A percentile compares a stretch with the other conserved stretches of the same genome.
Evolutionary conservation across 163 green algal species (phyloP).

Genomic region (Chloroidium sp.): DNA sequence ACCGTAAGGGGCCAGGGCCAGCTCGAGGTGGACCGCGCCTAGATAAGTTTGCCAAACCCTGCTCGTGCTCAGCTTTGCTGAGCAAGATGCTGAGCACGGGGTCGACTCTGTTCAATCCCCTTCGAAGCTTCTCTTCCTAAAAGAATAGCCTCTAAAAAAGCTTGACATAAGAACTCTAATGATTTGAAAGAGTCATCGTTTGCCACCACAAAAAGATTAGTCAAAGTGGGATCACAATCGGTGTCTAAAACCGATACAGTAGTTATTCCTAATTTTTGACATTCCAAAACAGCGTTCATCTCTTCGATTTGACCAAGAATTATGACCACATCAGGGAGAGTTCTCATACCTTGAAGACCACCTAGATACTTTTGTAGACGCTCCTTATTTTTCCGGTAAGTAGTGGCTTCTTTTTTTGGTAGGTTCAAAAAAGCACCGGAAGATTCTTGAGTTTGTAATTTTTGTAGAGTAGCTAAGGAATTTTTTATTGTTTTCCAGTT

Average conservation of each 20-base stretch:
- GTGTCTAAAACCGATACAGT: conserved; percentile 45
- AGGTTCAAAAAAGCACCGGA: conserved; percentile 18
- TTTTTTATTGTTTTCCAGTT: conserved; percentile 11
- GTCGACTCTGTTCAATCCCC: too few relatives aligned
- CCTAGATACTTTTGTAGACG: conserved; percentile 50
- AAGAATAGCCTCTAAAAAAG: conserved; percentile 25
- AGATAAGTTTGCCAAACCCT: too few relatives aligned
- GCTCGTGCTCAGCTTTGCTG: too few relatives aligned
- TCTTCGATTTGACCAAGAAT: conserved; percentile 46
- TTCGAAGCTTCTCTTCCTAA: too few relatives aligned
- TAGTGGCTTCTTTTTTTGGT: conserved; percentile 34
- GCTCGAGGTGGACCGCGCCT: too few relatives aligned
- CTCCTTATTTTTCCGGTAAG: conserved; percentile 34
- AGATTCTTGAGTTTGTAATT: conserved; percentile 29
- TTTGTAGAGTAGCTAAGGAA: conserved; percentile 17
- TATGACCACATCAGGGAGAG: conserved; percentile 39
- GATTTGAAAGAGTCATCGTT: conserved; percentile 36
- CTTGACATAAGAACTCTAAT: conserved; percentile 36
- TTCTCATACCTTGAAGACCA: conserved; percentile 37
- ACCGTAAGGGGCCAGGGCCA: too few relatives aligned
- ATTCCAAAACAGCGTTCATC: conserved; percentile 42
- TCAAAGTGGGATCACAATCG: conserved; percentile 34
- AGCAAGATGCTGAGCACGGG: conserved; percentile 4
- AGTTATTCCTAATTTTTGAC: conserved; percentile 43
- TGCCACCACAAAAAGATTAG: conserved; percentile 34